Evolutionary conservation across 306 rosid species (phyloP).

Genomic region (Cucurbita pepo): DNA sequence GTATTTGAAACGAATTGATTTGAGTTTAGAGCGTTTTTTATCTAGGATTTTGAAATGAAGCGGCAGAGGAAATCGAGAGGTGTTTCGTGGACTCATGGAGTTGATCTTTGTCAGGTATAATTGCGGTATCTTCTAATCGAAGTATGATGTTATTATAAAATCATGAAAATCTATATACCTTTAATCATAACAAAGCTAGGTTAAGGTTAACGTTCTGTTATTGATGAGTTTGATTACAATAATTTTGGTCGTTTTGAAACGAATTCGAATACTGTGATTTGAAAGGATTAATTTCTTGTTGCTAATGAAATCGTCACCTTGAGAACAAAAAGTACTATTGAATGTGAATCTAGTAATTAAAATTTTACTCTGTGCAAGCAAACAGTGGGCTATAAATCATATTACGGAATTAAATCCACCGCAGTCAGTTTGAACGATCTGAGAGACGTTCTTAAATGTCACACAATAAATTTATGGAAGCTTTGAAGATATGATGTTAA

Average conservation of each 20-base stretch:
- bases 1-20: neutral
- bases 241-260: neutral
- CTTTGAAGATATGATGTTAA: neutral
- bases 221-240: too few relatives aligned
- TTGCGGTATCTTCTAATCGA: slow-evolving; percentile 17
- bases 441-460: neutral
- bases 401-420: neutral
- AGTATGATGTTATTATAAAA: neutral
- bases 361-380: neutral
- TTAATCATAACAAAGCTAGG: neutral
- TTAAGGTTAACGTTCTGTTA: neutral
- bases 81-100: slow-evolving; percentile 62
- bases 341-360: neutral
- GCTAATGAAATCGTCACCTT: neutral
- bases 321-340: neutral
- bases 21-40: slow-evolving; percentile 9
- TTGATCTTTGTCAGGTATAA: slow-evolving; percentile 73
- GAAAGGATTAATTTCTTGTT: neutral
- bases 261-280: neutral
- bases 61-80: slow-evolving; percentile 44
- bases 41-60: slow-evolving; percentile 54
- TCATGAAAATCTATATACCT: neutral
- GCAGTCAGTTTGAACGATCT: neutral
- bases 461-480: neutral
- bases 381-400: neutral